These are phyloP conservation scores for Talaromyces sp. DNA, from an alignment of 2,329 filamentous ascomycete genomes.

Conservation along the genomic window DNA sequence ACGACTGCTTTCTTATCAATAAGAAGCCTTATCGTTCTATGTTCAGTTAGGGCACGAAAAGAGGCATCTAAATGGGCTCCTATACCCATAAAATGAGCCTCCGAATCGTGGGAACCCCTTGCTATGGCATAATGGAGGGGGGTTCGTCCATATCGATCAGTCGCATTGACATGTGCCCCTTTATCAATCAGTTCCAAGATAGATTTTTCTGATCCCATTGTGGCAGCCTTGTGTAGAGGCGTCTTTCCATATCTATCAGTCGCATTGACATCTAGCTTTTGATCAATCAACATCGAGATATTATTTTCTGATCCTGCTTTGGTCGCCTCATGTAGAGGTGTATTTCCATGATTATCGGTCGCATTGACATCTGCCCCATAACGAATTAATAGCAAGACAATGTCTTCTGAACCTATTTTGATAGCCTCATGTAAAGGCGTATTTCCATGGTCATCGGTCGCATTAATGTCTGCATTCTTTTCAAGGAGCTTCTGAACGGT, in stretches of 20 bases:
- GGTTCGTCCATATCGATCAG: neutral
- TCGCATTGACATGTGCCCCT: neutral
- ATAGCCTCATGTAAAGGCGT: neutral
- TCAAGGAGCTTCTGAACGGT: neutral
- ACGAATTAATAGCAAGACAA: neutral
- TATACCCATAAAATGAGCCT: no score
- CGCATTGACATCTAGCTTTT: neutral
- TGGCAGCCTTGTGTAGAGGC: neutral
- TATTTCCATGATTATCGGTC: neutral
- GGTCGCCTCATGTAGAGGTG: neutral
- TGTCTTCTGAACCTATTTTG: neutral
- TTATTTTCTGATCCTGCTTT: neutral
- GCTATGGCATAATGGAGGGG: neutral
- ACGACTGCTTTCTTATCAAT: no score
- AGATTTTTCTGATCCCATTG: neutral
- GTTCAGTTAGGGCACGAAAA: no score
- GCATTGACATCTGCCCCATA: neutral
- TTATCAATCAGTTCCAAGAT: neutral
- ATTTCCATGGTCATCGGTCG: neutral
- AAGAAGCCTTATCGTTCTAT: no score
- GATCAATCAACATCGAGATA: neutral
- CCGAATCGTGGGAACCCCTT: no score
- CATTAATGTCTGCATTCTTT: neutral
- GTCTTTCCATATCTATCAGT: neutral
- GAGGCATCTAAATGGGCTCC: no score